Percentiles rank a stretch among this genome's conserved stretches.
Evolutionary conservation across 116 monocot genomes (phyloP).

Genomic region (Posidonia oceanica): DNA sequence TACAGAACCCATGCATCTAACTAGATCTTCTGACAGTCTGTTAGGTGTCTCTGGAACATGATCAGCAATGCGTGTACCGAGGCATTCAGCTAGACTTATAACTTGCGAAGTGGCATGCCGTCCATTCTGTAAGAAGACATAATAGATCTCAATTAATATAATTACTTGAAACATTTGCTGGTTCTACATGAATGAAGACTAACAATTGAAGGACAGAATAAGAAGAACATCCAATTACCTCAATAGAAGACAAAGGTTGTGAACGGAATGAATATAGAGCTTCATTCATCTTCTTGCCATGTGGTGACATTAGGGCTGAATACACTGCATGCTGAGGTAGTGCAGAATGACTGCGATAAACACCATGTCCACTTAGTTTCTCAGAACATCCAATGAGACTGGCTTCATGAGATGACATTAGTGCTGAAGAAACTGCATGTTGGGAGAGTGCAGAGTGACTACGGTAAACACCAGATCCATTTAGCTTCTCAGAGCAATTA

Average conservation of each 20-base stretch:
- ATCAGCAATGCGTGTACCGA: constrained; percentile 62
- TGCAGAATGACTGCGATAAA: constrained; percentile 55
- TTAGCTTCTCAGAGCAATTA: constrained; percentile 3
- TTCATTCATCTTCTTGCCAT: background rate
- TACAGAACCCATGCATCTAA: constrained; percentile 67
- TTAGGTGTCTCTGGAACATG: constrained; percentile 81
- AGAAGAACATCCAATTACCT: constrained; percentile 21
- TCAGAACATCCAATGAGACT: constrained; percentile 9
- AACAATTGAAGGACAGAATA: background rate
- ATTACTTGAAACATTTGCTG: too few species aligned
- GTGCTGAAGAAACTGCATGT: constrained; percentile 39
- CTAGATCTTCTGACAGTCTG: constrained; percentile 74
- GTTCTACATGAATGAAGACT: background rate
- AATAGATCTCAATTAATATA: background rate
- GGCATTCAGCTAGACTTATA: constrained; percentile 83
- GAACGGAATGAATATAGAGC: constrained; percentile 28
- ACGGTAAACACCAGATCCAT: constrained; percentile 33
- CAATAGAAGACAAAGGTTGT: constrained; percentile 46
- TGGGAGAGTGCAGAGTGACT: constrained; percentile 60
- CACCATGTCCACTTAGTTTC: constrained; percentile 19
- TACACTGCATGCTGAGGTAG: constrained; percentile 43
- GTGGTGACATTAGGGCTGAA: constrained; percentile 25
- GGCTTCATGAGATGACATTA: constrained; percentile 2
- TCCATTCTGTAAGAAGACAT: constrained; percentile 32
- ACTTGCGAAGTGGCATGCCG: constrained; percentile 36